phyloP scores from a whole-genome alignment of 208 protist genomes.

The Leptomonas seymouri region DNA sequence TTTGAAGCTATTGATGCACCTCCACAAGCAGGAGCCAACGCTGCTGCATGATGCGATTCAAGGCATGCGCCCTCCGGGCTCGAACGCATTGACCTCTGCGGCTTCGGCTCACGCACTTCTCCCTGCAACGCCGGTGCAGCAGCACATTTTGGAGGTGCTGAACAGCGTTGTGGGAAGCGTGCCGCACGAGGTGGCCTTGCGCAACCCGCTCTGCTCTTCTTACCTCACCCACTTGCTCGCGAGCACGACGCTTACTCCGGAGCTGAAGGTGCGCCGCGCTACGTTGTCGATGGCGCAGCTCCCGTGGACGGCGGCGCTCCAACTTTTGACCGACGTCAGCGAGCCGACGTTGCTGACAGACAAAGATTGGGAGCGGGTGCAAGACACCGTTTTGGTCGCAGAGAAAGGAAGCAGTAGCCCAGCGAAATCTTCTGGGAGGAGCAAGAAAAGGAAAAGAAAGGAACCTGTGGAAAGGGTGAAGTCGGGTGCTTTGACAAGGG shows the following conservation, averaged over 20 bases:
- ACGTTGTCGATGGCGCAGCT: constrained; percentile 41
- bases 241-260: constrained; percentile 61
- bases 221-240: constrained; percentile 79
- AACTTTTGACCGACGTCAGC: constrained; percentile 55
- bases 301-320: constrained; percentile 54
- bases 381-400: constrained; percentile 6
- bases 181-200: constrained; percentile 52
- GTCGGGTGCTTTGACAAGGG: background rate
- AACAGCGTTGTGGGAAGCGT: constrained; percentile 63
- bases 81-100: constrained; percentile 37
- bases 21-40: constrained; percentile 64
- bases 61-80: constrained; percentile 63
- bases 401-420: background rate
- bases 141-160: constrained; percentile 56
- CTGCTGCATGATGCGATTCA: constrained; percentile 66
- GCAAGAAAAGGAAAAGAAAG: background rate
- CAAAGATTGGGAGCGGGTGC: constrained; percentile 36
- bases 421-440: background rate
- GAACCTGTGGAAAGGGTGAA: background rate
- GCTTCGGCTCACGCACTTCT: constrained; percentile 41
- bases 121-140: constrained; percentile 51
- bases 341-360: constrained; percentile 46
- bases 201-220: constrained; percentile 61
- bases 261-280: constrained; percentile 56
- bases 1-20: constrained; percentile 53